Evolutionary conservation across 345 rosid species (phyloP).

Genomic region (Moricandia arvensis): DNA sequence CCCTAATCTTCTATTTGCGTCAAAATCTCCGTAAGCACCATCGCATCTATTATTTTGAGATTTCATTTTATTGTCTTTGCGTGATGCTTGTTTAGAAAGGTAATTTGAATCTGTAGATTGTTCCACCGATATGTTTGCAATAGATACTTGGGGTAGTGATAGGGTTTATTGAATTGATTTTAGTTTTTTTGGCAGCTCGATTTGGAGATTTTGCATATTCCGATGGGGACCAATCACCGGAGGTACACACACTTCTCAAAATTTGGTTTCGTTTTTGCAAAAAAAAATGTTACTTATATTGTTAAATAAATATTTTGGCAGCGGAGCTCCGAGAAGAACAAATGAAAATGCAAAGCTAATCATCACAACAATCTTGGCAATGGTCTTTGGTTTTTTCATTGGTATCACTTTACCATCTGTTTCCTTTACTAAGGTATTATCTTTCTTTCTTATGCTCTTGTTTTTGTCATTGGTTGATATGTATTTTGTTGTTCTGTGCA

Average conservation of each 20-base stretch:
- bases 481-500: slow-evolving; percentile 42
- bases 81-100: background rate
- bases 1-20: slow-evolving; percentile 6
- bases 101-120: background rate
- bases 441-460: too few species aligned
- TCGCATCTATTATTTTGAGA: slow-evolving; percentile 15
- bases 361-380: slow-evolving; percentile 55
- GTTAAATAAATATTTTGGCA: slow-evolving; percentile 44
- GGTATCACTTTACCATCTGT: slow-evolving; percentile 70
- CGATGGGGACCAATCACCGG: slow-evolving; percentile 60
- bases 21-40: slow-evolving; percentile 20
- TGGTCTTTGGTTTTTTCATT: slow-evolving; percentile 69
- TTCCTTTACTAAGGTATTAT: slow-evolving; percentile 60
- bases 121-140: slow-evolving; percentile 11
- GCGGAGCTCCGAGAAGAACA: slow-evolving; percentile 61
- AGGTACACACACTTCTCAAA: slow-evolving; percentile 51
- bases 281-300: background rate
- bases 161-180: background rate
- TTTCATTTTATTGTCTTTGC: background rate
- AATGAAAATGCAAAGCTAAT: slow-evolving; percentile 55
- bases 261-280: background rate
- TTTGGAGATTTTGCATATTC: slow-evolving; percentile 20
- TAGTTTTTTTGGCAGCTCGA: slow-evolving; percentile 30
- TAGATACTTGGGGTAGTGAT: background rate
- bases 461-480: slow-evolving; percentile 26